These are phyloP conservation scores for Nemania serpens DNA, from an alignment of 2,329 filamentous ascomycete genomes.

Conservation along the genomic window DNA sequence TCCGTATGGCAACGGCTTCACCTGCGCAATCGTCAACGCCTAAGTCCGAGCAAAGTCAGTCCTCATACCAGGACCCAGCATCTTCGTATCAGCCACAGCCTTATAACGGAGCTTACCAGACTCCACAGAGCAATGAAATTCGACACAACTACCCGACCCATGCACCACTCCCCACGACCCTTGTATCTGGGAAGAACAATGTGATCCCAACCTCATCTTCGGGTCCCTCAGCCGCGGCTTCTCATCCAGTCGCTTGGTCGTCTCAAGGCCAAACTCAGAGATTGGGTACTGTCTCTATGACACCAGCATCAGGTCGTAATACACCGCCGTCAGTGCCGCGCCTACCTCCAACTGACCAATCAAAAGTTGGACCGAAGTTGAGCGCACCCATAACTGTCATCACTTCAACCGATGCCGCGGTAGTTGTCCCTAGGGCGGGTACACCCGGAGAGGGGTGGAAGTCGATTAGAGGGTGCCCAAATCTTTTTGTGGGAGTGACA, in stretches of 20 bases:
- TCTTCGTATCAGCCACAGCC: slow-evolving; percentile 18
- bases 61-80: slow-evolving; percentile 15
- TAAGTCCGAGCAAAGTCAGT: slow-evolving; percentile 16
- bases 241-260: slow-evolving; percentile 12
- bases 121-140: slow-evolving; percentile 8
- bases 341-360: not conserved
- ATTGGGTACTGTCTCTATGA: slow-evolving; percentile 6
- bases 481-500: slow-evolving; percentile 18
- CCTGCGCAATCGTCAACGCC: slow-evolving; percentile 13
- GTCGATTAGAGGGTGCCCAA: slow-evolving; percentile 22
- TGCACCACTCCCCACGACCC: not conserved
- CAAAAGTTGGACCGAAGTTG: not conserved
- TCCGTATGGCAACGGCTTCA: slow-evolving; percentile 11
- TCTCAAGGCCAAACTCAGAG: slow-evolving; percentile 18
- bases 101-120: slow-evolving; percentile 14
- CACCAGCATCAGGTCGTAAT: slow-evolving; percentile 2
- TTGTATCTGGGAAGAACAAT: slow-evolving; percentile 6
- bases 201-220: not conserved
- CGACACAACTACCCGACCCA: slow-evolving; percentile 16
- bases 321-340: slow-evolving; percentile 15
- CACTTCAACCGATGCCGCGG: not conserved
- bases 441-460: slow-evolving; percentile 14
- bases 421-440: not conserved
- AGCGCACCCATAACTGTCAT: not conserved
- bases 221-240: not conserved